phyloP scores from a whole-genome alignment of 2,329 filamentous ascomycete species.

The Paraphaeosphaeria sporulosa region DNA sequence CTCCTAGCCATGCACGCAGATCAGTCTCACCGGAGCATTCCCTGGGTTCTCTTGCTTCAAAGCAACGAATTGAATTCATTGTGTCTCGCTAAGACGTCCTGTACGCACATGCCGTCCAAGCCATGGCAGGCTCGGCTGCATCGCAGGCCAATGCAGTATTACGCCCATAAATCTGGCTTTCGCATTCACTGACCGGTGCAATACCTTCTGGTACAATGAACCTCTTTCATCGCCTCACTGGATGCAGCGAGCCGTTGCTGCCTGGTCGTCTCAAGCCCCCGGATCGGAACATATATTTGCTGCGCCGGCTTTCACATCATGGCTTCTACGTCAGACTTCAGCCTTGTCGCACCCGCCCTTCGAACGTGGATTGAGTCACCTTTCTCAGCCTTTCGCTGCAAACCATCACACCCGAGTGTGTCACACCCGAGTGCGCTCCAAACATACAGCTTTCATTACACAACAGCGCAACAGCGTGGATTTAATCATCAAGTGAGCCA shows the following conservation, averaged over 20 bases:
- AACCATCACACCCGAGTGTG: not conserved
- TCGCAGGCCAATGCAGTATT: not conserved
- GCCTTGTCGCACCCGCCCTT: not conserved
- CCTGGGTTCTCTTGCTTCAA: not conserved
- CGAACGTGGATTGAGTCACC: not conserved
- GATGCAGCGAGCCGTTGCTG: not conserved
- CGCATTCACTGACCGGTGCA: not conserved
- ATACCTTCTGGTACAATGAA: constrained; percentile 1
- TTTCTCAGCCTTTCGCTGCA: not conserved
- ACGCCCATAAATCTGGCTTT: not conserved
- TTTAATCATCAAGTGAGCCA: not conserved
- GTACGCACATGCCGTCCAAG: constrained; percentile 9
- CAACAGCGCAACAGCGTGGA: not conserved
- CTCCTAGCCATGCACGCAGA: not conserved
- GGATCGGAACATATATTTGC: not conserved
- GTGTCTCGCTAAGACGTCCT: not conserved
- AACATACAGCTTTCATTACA: not conserved
- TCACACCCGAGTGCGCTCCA: too few species aligned
- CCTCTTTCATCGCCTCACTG: not conserved
- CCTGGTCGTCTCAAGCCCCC: not conserved
- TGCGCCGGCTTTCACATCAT: not conserved
- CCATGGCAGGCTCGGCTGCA: constrained; percentile 10
- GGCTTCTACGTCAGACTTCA: constrained; percentile 6
- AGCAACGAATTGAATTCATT: constrained; percentile 9
- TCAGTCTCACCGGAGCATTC: constrained; percentile 14